Evolutionary conservation across 192 early-diverging fungal species (phyloP).

Genomic region (Umbelopsis sp.): DNA sequence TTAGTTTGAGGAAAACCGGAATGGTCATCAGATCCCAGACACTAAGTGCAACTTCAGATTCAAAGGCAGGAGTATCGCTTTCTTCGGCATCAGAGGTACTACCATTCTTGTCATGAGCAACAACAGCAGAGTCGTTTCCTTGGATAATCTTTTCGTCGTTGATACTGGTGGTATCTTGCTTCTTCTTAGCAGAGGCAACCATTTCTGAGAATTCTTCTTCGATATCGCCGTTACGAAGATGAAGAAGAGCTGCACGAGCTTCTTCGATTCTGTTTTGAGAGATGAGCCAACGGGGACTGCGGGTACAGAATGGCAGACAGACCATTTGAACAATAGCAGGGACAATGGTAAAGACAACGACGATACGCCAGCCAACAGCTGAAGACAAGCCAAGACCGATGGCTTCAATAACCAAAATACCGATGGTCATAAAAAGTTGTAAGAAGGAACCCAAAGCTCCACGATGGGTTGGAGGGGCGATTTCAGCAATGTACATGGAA

Average conservation of each 20-base stretch:
- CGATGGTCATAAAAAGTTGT: slow-evolving; percentile 57
- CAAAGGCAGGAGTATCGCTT: not conserved
- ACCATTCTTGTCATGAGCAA: not conserved
- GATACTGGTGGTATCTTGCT: slow-evolving; percentile 4
- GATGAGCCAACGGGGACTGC: slow-evolving; percentile 68
- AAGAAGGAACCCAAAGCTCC: slow-evolving; percentile 54
- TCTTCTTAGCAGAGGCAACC: slow-evolving; percentile 21
- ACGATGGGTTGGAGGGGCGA: slow-evolving; percentile 42
- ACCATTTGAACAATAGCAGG: slow-evolving; percentile 59
- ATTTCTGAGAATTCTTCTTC: slow-evolving; percentile 60
- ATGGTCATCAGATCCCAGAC: slow-evolving; percentile 31
- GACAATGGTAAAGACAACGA: slow-evolving; percentile 48
- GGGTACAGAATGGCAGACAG: slow-evolving; percentile 62
- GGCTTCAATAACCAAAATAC: slow-evolving; percentile 49
- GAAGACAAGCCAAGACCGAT: slow-evolving; percentile 43
- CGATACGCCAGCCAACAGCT: slow-evolving; percentile 46
- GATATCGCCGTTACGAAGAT: slow-evolving; percentile 56
- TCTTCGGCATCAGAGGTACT: not conserved
- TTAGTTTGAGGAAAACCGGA: slow-evolving; percentile 41
- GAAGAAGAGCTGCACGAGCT: slow-evolving; percentile 58
- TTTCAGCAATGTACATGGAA: slow-evolving; percentile 58
- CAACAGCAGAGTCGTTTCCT: slow-evolving; percentile 15
- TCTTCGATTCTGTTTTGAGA: slow-evolving; percentile 56
- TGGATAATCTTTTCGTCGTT: slow-evolving; percentile 8
- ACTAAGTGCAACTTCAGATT: slow-evolving; percentile 21